Evolutionary conservation across 441 rosid species (phyloP), one percentile per base, ranked within the genome.

Genomic region (Cnidoscolus chayamansa): DNA sequence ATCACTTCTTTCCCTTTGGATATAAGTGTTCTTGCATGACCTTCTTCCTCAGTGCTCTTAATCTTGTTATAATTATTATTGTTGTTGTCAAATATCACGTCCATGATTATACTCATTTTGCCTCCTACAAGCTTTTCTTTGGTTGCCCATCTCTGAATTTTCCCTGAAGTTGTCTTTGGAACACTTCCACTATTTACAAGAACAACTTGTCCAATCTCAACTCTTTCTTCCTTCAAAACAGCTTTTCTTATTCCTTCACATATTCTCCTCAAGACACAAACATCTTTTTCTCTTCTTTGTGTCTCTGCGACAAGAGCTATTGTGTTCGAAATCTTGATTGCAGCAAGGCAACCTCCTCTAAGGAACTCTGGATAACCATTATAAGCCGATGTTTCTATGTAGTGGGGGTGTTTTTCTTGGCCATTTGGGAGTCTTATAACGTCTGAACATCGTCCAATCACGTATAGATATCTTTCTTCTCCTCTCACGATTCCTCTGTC

Each of bases 151-250:
- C 94, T 85, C 57, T 81, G 85, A 50, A 85, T 53, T 81, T 86
- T 89, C 4, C 94, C 90, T 0, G 94, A 89, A 43, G 88, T 87
- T 13, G 92, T 86, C 80, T 84, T 89, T 0, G 88, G 89, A 49
- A 87, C 76, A 20, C 74, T 57, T 40, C 85, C 86, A 40, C 78
- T 57, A 65, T 57, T 77, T 7, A 81, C 91, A 37, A 89, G 85
- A 63, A 86, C 80, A 60, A 87, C 84, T 63, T 74, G 6, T 40
- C 87, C 90, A 19, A 87, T 19, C 25, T 79, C 84, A 1, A 81
- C 75, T 32, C 65, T 48, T 68, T 86, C 86, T 62, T 72, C 76
- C 13, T 79, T 55, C 81, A 47, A 43, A 40, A 85, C 83, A 16
- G 40, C 70, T 49, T 75, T 68, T 63, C 67, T 87, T 25, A 84